Conservation (phyloP, 345 rosid genomes). For the Odontarrhena argentea region DNA sequence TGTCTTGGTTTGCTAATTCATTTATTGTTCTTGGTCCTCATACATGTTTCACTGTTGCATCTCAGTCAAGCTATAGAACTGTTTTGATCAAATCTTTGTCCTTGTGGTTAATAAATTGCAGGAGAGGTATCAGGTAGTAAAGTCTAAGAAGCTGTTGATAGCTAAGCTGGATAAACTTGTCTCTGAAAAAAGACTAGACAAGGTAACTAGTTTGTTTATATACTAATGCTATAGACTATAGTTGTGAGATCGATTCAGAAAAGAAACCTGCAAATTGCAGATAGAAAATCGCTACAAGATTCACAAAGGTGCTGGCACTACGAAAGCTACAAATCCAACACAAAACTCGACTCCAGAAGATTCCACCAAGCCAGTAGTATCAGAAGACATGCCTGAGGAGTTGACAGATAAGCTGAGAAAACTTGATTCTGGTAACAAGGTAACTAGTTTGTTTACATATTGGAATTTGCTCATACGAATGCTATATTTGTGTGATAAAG, state of each 20-base stretch:
- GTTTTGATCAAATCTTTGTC: background rate
- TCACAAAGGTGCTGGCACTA: slow-evolving; percentile 7
- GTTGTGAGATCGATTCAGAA: no score
- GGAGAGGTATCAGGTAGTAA: slow-evolving; percentile 45
- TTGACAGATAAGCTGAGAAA: slow-evolving; percentile 47
- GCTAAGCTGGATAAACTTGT: slow-evolving; percentile 57
- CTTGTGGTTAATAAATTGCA: slow-evolving; percentile 46
- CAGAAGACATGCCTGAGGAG: slow-evolving; percentile 37
- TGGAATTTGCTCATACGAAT: background rate
- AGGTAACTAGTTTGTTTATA: slow-evolving; percentile 44
- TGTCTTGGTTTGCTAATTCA: no score
- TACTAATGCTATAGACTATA: background rate
- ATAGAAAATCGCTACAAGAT: background rate
- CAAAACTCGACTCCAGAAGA: slow-evolving; percentile 44
- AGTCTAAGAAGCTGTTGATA: slow-evolving; percentile 22
- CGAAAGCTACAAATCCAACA: slow-evolving; percentile 34
- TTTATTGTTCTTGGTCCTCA: background rate
- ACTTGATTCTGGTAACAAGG: slow-evolving; percentile 61
- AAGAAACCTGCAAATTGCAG: slow-evolving; percentile 40
- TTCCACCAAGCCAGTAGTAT: slow-evolving; percentile 36
- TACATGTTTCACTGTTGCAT: no score
- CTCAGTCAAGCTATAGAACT: background rate
- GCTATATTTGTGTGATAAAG: background rate
- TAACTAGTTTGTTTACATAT: slow-evolving; percentile 24
- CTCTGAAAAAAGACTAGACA: slow-evolving; percentile 40